phyloP scores from a whole-genome alignment of 192 early-diverging fungal genomes.

The Coemansia sp. region DNA sequence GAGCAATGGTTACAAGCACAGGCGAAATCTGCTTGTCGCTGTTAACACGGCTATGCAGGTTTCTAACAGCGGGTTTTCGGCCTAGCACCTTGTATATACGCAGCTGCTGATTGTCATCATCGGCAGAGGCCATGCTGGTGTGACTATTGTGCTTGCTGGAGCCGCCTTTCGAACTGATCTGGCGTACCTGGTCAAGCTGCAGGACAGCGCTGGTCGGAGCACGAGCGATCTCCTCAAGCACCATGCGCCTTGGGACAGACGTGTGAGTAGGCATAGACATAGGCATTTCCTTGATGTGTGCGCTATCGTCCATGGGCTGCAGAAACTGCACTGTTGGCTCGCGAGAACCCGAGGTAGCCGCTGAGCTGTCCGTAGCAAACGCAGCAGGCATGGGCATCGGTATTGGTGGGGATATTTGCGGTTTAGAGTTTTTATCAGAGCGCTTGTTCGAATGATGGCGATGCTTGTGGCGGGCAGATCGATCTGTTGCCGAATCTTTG shows the following conservation, averaged over 20 bases:
- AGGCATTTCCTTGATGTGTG: neutral
- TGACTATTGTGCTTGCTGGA: neutral
- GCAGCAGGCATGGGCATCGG: constrained; percentile 9
- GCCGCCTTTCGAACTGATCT: neutral
- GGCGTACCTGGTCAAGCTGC: constrained; percentile 6
- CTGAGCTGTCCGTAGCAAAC: neutral
- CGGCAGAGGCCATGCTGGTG: constrained; percentile 8
- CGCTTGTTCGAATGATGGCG: constrained; percentile 1
- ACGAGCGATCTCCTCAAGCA: constrained; percentile 4
- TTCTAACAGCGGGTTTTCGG: neutral
- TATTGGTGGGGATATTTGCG: neutral
- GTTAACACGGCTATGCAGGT: neutral
- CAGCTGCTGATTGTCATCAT: constrained; percentile 14
- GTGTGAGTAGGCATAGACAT: neutral
- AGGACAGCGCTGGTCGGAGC: neutral
- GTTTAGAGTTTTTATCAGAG: neutral
- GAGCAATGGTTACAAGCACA: constrained; percentile 35
- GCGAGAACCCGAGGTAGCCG: neutral
- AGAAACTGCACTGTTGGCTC: constrained; percentile 8
- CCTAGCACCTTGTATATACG: constrained; percentile 15
- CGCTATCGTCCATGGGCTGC: neutral
- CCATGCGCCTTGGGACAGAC: constrained; percentile 1
- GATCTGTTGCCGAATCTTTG: neutral
- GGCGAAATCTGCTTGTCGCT: constrained; percentile 17
- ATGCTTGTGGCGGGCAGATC: constrained; percentile 1